Conservation (phyloP, 306 rosid genomes). For the Pyrus bretschneideri region DNA sequence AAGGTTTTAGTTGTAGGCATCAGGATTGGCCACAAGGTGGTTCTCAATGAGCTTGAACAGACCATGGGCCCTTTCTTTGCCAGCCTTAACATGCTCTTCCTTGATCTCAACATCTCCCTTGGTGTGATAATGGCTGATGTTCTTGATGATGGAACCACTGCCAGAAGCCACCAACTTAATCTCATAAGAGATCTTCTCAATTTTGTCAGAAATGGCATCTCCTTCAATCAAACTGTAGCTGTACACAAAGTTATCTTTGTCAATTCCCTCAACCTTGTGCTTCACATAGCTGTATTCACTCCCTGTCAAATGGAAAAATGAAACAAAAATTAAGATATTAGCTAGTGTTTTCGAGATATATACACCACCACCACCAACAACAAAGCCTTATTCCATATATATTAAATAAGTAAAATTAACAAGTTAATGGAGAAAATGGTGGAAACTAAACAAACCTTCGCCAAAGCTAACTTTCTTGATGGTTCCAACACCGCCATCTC, state of each 20-base stretch:
- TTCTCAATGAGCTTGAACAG: conserved; percentile 33
- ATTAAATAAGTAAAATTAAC: not conserved
- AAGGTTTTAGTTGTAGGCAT: conserved; percentile 14
- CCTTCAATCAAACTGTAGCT: conserved; percentile 40
- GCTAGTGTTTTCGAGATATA: not conserved
- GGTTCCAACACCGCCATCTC: conserved; percentile 50
- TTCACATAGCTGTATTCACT: not conserved
- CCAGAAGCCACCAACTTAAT: conserved; percentile 20
- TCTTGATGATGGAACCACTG: conserved; percentile 33
- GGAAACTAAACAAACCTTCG: not conserved
- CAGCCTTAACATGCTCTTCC: conserved; percentile 20
- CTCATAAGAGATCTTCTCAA: conserved; percentile 36
- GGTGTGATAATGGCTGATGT: not conserved
- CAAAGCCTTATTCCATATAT: not conserved
- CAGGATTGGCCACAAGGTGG: conserved; percentile 26
- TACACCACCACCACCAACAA: too few species aligned
- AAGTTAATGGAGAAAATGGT: too few species aligned
- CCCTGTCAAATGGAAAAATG: not conserved
- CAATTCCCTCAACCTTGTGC: conserved; percentile 31
- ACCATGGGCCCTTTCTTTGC: conserved; percentile 16
- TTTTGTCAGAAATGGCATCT: conserved; percentile 12
- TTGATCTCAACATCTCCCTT: not conserved
- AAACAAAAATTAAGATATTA: not conserved
- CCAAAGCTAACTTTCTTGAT: conserved; percentile 22
- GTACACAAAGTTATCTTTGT: conserved; percentile 24